Percentiles rank a stretch among this genome's conserved stretches.
These are phyloP conservation scores for Pugionium cornutum DNA, from an alignment of 345 rosid species.

Conservation along the genomic window DNA sequence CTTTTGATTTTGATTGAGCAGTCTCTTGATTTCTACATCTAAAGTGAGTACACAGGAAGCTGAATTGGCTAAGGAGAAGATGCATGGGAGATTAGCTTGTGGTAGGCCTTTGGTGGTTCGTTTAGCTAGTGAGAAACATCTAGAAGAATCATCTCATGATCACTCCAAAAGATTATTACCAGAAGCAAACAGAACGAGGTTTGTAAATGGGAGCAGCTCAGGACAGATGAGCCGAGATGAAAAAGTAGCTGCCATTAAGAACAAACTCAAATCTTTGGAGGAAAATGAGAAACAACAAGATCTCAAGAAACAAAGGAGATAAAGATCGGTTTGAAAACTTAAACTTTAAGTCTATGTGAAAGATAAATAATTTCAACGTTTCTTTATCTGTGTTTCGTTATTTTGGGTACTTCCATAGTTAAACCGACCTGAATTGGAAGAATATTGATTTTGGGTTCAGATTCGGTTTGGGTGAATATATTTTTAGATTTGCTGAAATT, in stretches of 20 bases:
- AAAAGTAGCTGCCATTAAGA: conserved; percentile 85
- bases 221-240: conserved; percentile 65
- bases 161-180: conserved; percentile 41
- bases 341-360: background rate
- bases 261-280: conserved; percentile 79
- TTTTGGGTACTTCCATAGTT: background rate
- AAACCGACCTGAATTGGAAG: background rate
- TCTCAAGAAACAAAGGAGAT: conserved; percentile 67
- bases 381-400: background rate
- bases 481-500: too few relatives aligned
- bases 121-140: conserved; percentile 71
- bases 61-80: conserved; percentile 83
- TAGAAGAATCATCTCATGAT: conserved; percentile 46
- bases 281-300: conserved; percentile 48
- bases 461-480: too few relatives aligned
- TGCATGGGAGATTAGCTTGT: conserved; percentile 91
- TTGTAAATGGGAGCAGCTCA: conserved; percentile 42
- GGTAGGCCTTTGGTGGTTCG: conserved; percentile 86
- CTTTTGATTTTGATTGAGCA: conserved; percentile 23
- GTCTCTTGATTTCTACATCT: conserved; percentile 58
- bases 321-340: background rate
- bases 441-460: background rate
- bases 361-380: background rate
- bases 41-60: conserved; percentile 99
- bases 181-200: conserved; percentile 44